Evolutionary conservation across 768 basidiomycete species (phyloP).

Genomic region (Rhodotorula toruloides): DNA sequence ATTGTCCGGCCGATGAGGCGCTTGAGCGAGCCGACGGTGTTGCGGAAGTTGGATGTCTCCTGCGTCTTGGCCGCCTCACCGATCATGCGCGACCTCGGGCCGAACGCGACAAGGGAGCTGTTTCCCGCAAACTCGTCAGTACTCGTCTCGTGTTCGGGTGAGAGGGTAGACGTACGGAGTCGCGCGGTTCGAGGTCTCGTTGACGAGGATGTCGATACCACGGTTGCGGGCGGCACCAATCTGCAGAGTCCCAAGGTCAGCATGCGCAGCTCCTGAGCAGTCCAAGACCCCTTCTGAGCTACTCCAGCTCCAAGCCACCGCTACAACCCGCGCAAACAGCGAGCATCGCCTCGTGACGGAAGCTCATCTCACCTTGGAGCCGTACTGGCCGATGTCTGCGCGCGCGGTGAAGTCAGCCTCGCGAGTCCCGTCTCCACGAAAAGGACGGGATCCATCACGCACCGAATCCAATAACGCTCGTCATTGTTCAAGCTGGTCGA

Average conservation of each 20-base stretch:
- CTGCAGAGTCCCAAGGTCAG: too few species aligned
- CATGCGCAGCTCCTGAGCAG: too few species aligned
- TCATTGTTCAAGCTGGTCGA: constrained; percentile 6
- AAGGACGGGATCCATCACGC: not conserved
- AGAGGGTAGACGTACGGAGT: constrained; percentile 65
- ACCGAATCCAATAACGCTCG: constrained; percentile 35
- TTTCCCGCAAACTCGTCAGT: not conserved
- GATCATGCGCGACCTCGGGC: constrained; percentile 79
- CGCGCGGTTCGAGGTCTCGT: constrained; percentile 93
- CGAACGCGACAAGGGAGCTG: constrained; percentile 92
- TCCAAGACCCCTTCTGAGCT: not conserved
- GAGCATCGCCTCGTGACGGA: not conserved
- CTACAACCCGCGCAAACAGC: too few species aligned
- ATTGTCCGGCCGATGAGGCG: constrained; percentile 77
- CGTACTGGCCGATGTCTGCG: constrained; percentile 39
- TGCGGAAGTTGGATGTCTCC: constrained; percentile 96
- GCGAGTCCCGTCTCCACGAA: fast-evolving
- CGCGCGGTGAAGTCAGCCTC: not conserved
- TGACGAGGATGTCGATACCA: constrained; percentile 96
- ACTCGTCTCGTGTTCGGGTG: not conserved
- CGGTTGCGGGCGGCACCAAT: constrained; percentile 43
- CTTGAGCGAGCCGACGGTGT: constrained; percentile 90
- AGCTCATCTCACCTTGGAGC: constrained; percentile 27
- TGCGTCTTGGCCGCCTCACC: constrained; percentile 96
- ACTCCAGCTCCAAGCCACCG: not conserved